These are phyloP conservation scores for Murraya koenigii DNA, from an alignment of 345 rosid genomes.

Conservation along the genomic window DNA sequence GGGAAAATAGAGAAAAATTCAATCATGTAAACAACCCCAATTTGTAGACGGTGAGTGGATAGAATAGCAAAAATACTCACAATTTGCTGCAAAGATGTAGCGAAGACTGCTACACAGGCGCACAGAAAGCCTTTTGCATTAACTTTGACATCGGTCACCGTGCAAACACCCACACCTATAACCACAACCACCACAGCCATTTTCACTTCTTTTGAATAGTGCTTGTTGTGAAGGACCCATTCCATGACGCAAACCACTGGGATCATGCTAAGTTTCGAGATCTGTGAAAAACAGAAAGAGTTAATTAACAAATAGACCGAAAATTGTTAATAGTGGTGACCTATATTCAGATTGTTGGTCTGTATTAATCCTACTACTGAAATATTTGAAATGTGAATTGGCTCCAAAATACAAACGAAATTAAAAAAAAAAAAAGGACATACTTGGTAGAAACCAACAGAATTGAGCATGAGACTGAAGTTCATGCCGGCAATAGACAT, in stretches of 20 bases:
- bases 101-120: conserved; percentile 78
- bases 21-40: background rate
- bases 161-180: conserved; percentile 89
- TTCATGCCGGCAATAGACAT: conserved; percentile 86
- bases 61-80: conserved; percentile 42
- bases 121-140: conserved; percentile 90
- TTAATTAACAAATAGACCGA: background rate
- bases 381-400: background rate
- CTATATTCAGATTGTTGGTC: background rate
- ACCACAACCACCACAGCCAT: conserved; percentile 80
- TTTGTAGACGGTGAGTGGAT: background rate
- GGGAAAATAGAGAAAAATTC: background rate
- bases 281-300: conserved; percentile 37
- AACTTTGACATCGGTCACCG: conserved; percentile 91
- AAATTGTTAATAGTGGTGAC: background rate
- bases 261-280: conserved; percentile 94
- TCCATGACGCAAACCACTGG: conserved; percentile 96
- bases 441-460: conserved; percentile 93
- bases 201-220: conserved; percentile 74
- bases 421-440: background rate
- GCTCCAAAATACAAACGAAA: background rate
- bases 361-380: background rate
- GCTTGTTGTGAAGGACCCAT: conserved; percentile 87
- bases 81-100: conserved; percentile 93
- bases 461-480: conserved; percentile 92